Evolutionary conservation across 305 asterid species (phyloP).

Genomic region (Caryopteris hybrid): DNA sequence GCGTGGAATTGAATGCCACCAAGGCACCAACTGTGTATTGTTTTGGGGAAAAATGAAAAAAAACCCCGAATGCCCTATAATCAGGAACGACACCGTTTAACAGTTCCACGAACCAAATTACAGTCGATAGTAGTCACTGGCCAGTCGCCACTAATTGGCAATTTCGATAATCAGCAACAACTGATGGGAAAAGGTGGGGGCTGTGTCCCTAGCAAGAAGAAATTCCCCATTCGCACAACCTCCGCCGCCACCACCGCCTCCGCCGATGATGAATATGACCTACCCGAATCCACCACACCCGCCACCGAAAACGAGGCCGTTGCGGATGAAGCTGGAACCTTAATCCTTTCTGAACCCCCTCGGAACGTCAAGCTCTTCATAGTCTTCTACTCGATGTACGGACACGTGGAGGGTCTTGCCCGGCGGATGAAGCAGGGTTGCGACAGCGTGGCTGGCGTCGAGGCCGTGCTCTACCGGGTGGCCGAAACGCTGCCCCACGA

Average conservation of each 20-base stretch:
- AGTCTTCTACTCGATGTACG: conserved; percentile 89
- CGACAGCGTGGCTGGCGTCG: conserved; percentile 59
- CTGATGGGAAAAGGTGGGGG: conserved; percentile 91
- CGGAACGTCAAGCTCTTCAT: conserved; percentile 48
- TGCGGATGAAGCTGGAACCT: conserved; percentile 8
- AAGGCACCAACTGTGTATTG: no score
- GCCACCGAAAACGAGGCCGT: conserved; percentile 13
- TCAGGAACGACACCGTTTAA: conserved; percentile 12
- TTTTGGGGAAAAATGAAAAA: no score
- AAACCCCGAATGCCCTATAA: not conserved
- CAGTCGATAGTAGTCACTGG: conserved; percentile 5
- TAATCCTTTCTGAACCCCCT: conserved; percentile 17
- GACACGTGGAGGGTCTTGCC: conserved; percentile 86
- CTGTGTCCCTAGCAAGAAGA: conserved; percentile 82
- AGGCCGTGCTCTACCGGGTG: conserved; percentile 59
- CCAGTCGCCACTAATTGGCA: conserved; percentile 13
- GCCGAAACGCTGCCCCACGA: conserved; percentile 74
- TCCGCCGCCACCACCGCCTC: conserved; percentile 15
- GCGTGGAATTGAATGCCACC: no score
- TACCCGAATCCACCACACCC: conserved; percentile 29
- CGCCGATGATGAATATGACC: conserved; percentile 20
- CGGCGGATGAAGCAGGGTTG: conserved; percentile 64
- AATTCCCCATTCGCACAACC: conserved; percentile 36
- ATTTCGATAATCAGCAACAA: not conserved
- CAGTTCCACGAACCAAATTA: not conserved